A percentile compares a stretch with the other conserved stretches of the same genome.
phyloP scores from a whole-genome alignment of 352 stramenopile species.

The Phytophthora hybrid region DNA sequence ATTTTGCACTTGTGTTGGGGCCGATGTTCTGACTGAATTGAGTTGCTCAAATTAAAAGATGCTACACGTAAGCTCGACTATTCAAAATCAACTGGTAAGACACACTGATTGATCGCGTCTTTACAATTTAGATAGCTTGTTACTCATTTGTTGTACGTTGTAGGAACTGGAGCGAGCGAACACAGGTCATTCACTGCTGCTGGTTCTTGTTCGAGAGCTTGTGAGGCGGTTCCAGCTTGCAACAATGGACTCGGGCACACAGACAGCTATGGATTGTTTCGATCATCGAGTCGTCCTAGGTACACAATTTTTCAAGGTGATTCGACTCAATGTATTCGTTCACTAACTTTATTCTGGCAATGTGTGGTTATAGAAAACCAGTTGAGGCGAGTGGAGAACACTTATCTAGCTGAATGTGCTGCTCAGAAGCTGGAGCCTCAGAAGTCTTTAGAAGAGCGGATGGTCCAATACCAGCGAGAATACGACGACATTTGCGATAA shows the following conservation, averaged over 20 bases:
- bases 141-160: not conserved
- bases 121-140: not conserved
- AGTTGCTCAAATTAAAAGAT: slow-evolving; percentile 32
- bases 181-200: slow-evolving; percentile 29
- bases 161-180: slow-evolving; percentile 34
- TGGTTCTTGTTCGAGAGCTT: slow-evolving; percentile 56
- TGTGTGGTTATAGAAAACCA: slow-evolving; percentile 56
- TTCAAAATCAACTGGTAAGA: slow-evolving; percentile 44
- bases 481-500: slow-evolving; percentile 70
- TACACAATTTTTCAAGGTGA: slow-evolving; percentile 9
- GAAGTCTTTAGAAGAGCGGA: slow-evolving; percentile 64
- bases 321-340: not conserved
- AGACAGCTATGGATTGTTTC: slow-evolving; percentile 72
- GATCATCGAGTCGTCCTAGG: slow-evolving; percentile 70
- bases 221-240: slow-evolving; percentile 39
- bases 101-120: not conserved
- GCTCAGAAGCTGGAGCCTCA: slow-evolving; percentile 45
- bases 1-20: not conserved
- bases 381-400: slow-evolving; percentile 69
- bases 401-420: slow-evolving; percentile 57
- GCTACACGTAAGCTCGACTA: slow-evolving; percentile 35
- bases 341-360: not conserved
- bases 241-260: slow-evolving; percentile 55
- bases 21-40: not conserved
- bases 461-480: slow-evolving; percentile 74